Base-by-base conservation (phyloP, 2,329 filamentous ascomycete species). In the Gyromitra esculenta region DNA sequence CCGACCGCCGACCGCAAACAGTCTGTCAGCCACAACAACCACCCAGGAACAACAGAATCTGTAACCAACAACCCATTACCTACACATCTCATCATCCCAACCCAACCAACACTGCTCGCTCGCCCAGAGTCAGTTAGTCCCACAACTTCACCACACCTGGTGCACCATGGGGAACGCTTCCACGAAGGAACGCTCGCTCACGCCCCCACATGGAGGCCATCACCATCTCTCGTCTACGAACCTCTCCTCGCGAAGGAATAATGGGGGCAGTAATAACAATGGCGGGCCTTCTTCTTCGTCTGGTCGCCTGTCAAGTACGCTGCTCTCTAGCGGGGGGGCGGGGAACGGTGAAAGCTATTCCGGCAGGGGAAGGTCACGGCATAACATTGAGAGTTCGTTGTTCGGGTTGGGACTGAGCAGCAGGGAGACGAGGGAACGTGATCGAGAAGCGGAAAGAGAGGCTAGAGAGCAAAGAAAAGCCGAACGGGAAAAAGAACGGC, bases 381-480 rank as follows among this genome's bases (percentile, higher is more conserved):
- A 78, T 66, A 81, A 80, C 54, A 72, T 80, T 21, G 80, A 81
- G 71, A 69, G 66, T 54, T 70, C 79, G 11, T 63, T 81, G 63
- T 78, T 81, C 52, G 80, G 80, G 56, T 37, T 79, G n/a, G 72
- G 72, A n/a, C 63, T 79, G 41, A 76, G 50, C 39, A 77, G 76
- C 39, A 60, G 69, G 37, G 78, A 80, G 59, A 65, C 72, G n/a
- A 77, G 79, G 56, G 79, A 80, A 35, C 73, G 78, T 21, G 78
- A 79, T 65, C 63, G 79, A 41, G 80, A 81, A 52, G 77, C 78
- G 21, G 97, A 94, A 6, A 94, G 91, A 82, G 92, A 95, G 80
- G 96, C 98, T 84, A 89, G 93, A 54, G 96, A 99, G 83, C 93
- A 93, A 21, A 88, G 95, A 78, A 92, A 91, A 78, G 85, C 93